These are phyloP conservation scores for Podila verticillata DNA, from an alignment of 192 early-diverging fungal genomes.

Conservation along the genomic window DNA sequence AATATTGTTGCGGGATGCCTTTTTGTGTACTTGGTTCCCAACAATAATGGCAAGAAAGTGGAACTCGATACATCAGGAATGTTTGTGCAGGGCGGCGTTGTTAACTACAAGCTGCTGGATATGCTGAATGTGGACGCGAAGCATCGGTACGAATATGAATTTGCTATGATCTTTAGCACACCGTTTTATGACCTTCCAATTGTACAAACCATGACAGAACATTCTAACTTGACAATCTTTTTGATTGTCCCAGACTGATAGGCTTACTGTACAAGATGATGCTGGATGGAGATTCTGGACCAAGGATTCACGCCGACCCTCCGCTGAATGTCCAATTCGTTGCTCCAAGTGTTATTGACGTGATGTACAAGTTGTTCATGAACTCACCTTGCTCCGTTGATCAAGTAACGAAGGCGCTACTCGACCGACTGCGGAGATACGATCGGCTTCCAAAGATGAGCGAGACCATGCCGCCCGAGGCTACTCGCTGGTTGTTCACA, in stretches of 20 bases:
- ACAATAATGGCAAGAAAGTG: constrained; percentile 36
- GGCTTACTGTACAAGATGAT: constrained; percentile 80
- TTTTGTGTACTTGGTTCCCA: constrained; percentile 63
- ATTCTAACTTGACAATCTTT: too few species aligned
- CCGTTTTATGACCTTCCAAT: too few species aligned
- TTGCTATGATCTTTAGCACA: too few species aligned
- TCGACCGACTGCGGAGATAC: constrained; percentile 74
- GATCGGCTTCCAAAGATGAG: constrained; percentile 68
- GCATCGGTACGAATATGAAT: constrained; percentile 56
- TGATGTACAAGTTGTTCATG: constrained; percentile 80
- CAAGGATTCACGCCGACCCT: constrained; percentile 62
- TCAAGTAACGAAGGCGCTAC: constrained; percentile 75
- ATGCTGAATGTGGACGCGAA: constrained; percentile 73
- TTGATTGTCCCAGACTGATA: constrained; percentile 47
- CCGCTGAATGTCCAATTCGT: constrained; percentile 66
- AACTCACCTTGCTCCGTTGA: constrained; percentile 78
- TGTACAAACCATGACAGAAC: too few species aligned
- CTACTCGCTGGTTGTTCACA: constrained; percentile 76
- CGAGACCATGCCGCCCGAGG: constrained; percentile 31
- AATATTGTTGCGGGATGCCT: constrained; percentile 62
- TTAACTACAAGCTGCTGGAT: constrained; percentile 75
- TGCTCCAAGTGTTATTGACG: constrained; percentile 78
- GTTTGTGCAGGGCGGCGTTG: constrained; percentile 71
- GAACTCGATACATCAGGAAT: constrained; percentile 56
- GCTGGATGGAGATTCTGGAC: constrained; percentile 70